A percentile compares a stretch with the other conserved stretches of the same genome.
Conservation (phyloP, 139 green algal genomes). For the Yamagishiella unicocca region DNA sequence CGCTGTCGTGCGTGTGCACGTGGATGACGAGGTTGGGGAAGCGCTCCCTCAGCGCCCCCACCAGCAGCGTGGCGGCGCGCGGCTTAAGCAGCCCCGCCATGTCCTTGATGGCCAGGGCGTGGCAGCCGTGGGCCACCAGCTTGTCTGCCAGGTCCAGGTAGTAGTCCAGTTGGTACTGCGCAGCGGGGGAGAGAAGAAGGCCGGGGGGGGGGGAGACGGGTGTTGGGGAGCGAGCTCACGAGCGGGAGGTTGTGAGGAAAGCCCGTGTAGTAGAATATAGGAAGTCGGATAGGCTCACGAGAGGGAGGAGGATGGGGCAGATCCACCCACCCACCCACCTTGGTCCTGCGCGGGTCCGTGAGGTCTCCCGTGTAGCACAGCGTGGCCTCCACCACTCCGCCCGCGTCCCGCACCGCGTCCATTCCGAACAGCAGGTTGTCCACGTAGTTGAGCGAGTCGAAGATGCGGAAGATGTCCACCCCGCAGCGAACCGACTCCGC, state of each 20-base stretch:
- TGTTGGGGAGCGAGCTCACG: neutral
- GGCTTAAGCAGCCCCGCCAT: slow-evolving; percentile 91
- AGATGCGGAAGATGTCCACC: slow-evolving; percentile 94
- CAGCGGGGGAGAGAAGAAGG: neutral
- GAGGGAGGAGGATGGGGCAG: neutral
- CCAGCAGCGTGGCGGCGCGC: slow-evolving; percentile 83
- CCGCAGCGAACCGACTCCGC: slow-evolving; percentile 72
- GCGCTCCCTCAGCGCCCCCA: slow-evolving; percentile 78
- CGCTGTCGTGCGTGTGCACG: slow-evolving; percentile 96
- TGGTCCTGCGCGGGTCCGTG: slow-evolving; percentile 65
- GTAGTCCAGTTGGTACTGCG: slow-evolving; percentile 93
- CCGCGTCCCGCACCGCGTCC: slow-evolving; percentile 81
- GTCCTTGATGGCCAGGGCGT: slow-evolving; percentile 92
- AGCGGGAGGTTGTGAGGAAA: too few relatives aligned
- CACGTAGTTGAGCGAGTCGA: slow-evolving; percentile 90
- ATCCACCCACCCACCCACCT: slow-evolving; percentile 46
- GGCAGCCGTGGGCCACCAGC: slow-evolving; percentile 83
- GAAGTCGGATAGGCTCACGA: too few relatives aligned
- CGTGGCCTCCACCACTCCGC: slow-evolving; percentile 87
- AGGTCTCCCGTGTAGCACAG: slow-evolving; percentile 97
- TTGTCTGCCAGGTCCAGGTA: slow-evolving; percentile 89
- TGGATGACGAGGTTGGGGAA: slow-evolving; percentile 88
- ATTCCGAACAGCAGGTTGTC: slow-evolving; percentile 94
- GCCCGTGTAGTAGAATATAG: too few relatives aligned
- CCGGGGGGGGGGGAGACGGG: neutral